Evolutionary conservation across 441 rosid genomes (phyloP).

Genomic region (Arabidopsis lyrata): DNA sequence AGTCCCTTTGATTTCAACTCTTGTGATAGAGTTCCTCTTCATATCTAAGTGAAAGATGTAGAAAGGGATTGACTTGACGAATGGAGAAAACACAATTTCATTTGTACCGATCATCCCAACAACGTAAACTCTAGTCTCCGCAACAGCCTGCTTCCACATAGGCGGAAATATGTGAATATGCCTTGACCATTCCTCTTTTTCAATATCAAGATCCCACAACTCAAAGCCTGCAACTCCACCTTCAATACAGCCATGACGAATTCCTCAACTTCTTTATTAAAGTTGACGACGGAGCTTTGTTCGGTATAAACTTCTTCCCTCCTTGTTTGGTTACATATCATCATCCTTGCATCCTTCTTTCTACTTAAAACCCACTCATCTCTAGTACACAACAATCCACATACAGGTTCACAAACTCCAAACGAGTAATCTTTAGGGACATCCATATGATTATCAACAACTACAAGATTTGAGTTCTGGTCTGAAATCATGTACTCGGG

Average conservation of each 20-base stretch:
- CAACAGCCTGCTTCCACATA: neutral
- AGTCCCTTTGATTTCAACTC: slow-evolving; percentile 10
- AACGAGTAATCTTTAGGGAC: neutral
- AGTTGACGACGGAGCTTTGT: neutral
- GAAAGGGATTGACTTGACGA: neutral
- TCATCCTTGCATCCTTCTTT: neutral
- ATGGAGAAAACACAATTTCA: neutral
- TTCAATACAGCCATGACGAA: neutral
- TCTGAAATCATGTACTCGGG: neutral
- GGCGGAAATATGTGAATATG: neutral
- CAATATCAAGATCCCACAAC: slow-evolving; percentile 6
- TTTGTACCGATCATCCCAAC: neutral
- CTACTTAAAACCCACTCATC: neutral
- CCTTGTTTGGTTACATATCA: slow-evolving; percentile 8
- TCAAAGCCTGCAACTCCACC: neutral
- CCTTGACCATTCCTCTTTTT: neutral
- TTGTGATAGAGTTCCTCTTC: neutral
- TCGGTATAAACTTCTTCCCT: neutral
- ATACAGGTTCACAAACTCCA: neutral
- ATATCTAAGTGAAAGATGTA: neutral
- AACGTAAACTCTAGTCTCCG: neutral
- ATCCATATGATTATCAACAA: neutral
- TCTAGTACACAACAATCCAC: slow-evolving; percentile 14
- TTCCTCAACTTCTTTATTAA: neutral
- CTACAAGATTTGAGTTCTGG: neutral